Conservation (phyloP, 345 rosid genomes). For the Eucalyptus rudis region DNA sequence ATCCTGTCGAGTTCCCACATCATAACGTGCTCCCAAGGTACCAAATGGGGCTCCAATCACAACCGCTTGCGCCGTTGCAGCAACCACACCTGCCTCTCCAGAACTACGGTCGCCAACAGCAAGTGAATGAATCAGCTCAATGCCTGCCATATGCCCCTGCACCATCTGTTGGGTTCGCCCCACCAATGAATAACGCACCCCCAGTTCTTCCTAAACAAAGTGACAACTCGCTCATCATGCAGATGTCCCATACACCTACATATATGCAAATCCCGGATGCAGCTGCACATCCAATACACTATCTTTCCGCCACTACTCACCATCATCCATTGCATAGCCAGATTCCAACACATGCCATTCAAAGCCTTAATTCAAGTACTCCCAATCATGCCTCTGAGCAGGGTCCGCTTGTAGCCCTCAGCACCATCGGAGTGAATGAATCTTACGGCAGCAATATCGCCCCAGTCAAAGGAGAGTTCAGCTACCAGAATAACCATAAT, state of each 20-base stretch:
- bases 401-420: not conserved
- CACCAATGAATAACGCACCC: not conserved
- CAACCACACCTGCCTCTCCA: not conserved
- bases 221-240: not conserved
- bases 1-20: not conserved
- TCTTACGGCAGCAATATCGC: not conserved
- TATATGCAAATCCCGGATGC: not conserved
- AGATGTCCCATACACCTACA: not conserved
- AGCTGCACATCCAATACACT: not conserved
- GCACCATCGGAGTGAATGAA: not conserved
- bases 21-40: not conserved
- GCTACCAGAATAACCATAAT: not conserved
- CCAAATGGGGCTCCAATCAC: not conserved
- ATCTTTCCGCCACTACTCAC: not conserved
- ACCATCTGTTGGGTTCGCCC: not conserved
- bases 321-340: not conserved
- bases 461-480: not conserved
- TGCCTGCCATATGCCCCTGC: not conserved
- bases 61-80: not conserved
- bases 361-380: not conserved
- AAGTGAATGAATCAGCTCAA: not conserved
- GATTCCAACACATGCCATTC: not conserved
- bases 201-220: not conserved
- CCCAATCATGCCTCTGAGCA: not conserved
- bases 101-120: not conserved